These are phyloP conservation scores for Penicillium roqueforti DNA, from an alignment of 495 filamentous ascomycete genomes.

Conservation along the genomic window DNA sequence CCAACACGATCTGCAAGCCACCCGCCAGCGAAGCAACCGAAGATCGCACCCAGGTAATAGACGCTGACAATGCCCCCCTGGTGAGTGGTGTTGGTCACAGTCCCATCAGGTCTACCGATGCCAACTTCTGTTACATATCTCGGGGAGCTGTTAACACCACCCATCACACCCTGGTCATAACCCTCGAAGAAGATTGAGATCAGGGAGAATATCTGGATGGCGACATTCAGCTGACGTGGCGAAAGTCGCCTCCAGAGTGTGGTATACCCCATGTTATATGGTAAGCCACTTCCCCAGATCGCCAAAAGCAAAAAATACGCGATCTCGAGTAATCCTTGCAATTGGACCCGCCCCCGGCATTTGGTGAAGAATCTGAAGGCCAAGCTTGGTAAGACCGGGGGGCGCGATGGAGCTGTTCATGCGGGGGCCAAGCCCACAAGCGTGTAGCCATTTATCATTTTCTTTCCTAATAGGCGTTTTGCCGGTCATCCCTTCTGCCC, in stretches of 20 bases:
- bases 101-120: conserved; percentile 36
- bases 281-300: background rate
- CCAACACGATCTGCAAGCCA: conserved; percentile 52
- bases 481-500: conserved; percentile 13
- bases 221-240: conserved; percentile 37
- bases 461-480: conserved; percentile 18
- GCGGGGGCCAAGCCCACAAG: conserved; percentile 9
- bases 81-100: conserved; percentile 34
- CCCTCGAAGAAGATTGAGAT: conserved; percentile 54
- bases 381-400: background rate
- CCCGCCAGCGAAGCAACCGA: conserved; percentile 50
- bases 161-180: conserved; percentile 53
- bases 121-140: conserved; percentile 35
- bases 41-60: conserved; percentile 54
- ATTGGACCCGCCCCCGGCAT: background rate
- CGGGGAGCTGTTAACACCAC: conserved; percentile 44
- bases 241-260: conserved; percentile 43
- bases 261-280: conserved; percentile 33
- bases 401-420: conserved; percentile 1
- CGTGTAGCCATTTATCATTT: conserved; percentile 20
- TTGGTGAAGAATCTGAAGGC: background rate
- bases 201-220: conserved; percentile 45
- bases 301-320: background rate
- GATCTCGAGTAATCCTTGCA: background rate
- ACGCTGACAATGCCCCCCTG: conserved; percentile 50